Evolutionary conservation across 805 yeast genomes (phyloP), one percentile per base, ranked within the genome.

Genomic region (Cyberlindnera japonica): DNA sequence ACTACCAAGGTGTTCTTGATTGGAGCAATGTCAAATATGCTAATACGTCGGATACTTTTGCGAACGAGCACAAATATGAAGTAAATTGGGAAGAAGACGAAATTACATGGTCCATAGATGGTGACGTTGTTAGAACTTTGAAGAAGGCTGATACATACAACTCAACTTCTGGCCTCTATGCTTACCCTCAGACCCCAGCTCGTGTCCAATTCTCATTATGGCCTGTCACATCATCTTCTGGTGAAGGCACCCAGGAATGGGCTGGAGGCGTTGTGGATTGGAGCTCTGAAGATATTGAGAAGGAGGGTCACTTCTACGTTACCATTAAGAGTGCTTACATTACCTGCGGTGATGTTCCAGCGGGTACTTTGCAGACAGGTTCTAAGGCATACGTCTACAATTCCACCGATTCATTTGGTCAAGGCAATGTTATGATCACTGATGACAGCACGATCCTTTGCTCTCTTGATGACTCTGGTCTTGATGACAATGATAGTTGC

Each of bases 251-350:
- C 12, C 69, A 75, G 47, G 82, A 71, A 42, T 89, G 90, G 90
- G 86, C 95, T 27, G 97, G 97, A 64, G 96, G 96, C 63, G 69
- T 50, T 26, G 78, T 90, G 47, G 69, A 86, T 68, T 90, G 97
- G 97, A 62, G 81, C 61, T 74, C 89, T 7, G 59, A 69, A 4
- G 96, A 88, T 62, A 74, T 88, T 41, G 54, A 69, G 44, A 67
- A 83, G 42, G 75, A 81, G 33, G 96, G 96, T 14, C 90, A 87
- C 69, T 82, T 78, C 67, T 87, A 79, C 58, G 81, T 86, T 13
- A 70, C 75, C 44, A 54, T 90, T 34, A 71, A 81, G 55, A 69
- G 73, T 33, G 69, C 87, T 27, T 68, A 71, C 18, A 73, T 89
- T 35, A 71, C 75, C 33, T 78, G 95, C 58, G 83, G 83, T 62